phyloP scores from a whole-genome alignment of 495 filamentous ascomycete genomes.

The Aspergillus sparsus region DNA sequence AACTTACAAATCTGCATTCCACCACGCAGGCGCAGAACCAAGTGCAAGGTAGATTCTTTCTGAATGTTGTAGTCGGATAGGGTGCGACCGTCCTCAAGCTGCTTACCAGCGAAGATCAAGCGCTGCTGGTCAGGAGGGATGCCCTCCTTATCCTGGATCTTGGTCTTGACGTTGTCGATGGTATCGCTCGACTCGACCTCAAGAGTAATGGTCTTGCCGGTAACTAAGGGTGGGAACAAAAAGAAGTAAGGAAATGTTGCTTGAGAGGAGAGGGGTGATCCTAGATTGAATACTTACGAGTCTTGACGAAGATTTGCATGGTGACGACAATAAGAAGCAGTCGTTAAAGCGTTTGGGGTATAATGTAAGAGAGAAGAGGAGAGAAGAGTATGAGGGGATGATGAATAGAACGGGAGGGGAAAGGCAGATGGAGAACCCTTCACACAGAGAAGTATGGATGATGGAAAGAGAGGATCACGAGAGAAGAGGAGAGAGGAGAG shows the following conservation, averaged over 20 bases:
- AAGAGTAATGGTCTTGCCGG: slow-evolving; percentile 98
- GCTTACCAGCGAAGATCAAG: slow-evolving; percentile 98
- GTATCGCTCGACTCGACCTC: slow-evolving; percentile 98
- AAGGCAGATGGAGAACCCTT: slow-evolving; percentile 16
- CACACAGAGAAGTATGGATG: slow-evolving; percentile 27
- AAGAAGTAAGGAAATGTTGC: slow-evolving; percentile 20
- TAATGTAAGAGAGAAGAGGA: slow-evolving; percentile 16
- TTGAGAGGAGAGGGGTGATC: slow-evolving; percentile 14
- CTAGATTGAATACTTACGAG: slow-evolving; percentile 62
- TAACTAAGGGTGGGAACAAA: slow-evolving; percentile 48
- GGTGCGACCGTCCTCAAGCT: slow-evolving; percentile 95
- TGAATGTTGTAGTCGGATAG: slow-evolving; percentile 98
- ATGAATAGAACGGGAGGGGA: slow-evolving; percentile 10
- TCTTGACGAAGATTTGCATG: slow-evolving; percentile 99
- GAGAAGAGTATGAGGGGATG: slow-evolving; percentile 14
- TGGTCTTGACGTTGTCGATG: slow-evolving; percentile 98
- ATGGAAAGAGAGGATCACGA: slow-evolving; percentile 26
- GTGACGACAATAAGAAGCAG: slow-evolving; percentile 24
- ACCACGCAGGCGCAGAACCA: slow-evolving; percentile 96
- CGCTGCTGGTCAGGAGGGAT: slow-evolving; percentile 98
- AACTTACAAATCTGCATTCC: slow-evolving; percentile 96
- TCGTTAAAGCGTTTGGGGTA: background rate
- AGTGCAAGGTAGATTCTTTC: slow-evolving; percentile 94
- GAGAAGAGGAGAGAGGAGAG: slow-evolving; percentile 21
- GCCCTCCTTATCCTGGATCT: slow-evolving; percentile 99